These are phyloP conservation scores for Pseudogymnoascus sp. DNA, from an alignment of 2,329 filamentous ascomycete genomes.

Conservation along the genomic window DNA sequence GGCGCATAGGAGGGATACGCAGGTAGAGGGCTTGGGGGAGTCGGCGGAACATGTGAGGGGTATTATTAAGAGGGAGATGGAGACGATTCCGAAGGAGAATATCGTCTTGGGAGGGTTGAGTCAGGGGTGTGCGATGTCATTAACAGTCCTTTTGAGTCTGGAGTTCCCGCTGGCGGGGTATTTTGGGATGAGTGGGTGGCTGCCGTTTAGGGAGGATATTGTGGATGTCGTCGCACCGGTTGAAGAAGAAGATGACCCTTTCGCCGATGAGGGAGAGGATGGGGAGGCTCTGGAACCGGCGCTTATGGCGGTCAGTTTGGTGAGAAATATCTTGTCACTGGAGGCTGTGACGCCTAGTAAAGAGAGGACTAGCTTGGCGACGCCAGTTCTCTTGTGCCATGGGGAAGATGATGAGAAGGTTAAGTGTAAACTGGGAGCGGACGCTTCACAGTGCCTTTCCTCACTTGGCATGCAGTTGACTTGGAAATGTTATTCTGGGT, in stretches of 20 bases:
- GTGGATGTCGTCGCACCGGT: constrained; percentile 18
- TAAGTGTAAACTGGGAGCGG: constrained; percentile 28
- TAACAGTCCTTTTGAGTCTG: constrained; percentile 36
- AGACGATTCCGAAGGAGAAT: constrained; percentile 27
- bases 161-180: constrained; percentile 32
- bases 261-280: background rate
- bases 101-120: constrained; percentile 45
- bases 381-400: background rate
- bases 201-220: constrained; percentile 34
- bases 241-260: constrained; percentile 2
- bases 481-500: constrained; percentile 34
- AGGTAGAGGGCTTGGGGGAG: constrained; percentile 38
- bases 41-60: constrained; percentile 30
- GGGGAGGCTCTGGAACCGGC: background rate
- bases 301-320: background rate
- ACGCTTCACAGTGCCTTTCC: constrained; percentile 32
- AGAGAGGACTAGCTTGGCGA: background rate
- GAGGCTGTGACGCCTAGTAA: background rate
- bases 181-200: constrained; percentile 40
- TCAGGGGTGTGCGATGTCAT: constrained; percentile 41
- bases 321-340: background rate
- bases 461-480: constrained; percentile 29
- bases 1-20: constrained; percentile 33
- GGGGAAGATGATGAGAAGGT: background rate
- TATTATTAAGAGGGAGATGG: constrained; percentile 30